Conservation (phyloP, 192 early-diverging fungal species). For the Podila epicladia region DNA sequence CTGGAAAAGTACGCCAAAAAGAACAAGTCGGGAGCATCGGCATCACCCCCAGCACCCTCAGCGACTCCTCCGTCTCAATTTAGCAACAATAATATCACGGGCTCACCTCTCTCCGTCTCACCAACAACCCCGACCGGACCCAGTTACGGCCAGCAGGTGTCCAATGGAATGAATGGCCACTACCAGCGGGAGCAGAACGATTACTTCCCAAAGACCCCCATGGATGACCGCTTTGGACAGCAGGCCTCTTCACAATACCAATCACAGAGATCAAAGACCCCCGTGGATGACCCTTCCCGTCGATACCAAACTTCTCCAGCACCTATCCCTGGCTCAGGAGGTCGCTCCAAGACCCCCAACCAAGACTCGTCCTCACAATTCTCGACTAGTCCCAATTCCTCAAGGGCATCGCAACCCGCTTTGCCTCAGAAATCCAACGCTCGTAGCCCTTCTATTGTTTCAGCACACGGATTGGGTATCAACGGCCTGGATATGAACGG, state of each 20-base stretch:
- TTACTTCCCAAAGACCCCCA: constrained; percentile 32
- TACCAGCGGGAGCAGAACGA: constrained; percentile 46
- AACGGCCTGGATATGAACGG: constrained; percentile 37
- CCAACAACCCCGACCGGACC: constrained; percentile 53
- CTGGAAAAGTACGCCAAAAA: constrained; percentile 55
- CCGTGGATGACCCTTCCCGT: constrained; percentile 23
- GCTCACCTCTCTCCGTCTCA: constrained; percentile 50
- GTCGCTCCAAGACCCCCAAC: constrained; percentile 36
- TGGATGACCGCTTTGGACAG: background rate
- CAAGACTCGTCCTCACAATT: constrained; percentile 17
- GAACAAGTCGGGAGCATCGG: constrained; percentile 29
- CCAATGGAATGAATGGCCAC: constrained; percentile 35
- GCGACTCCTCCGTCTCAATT: constrained; percentile 10
- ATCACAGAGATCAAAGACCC: constrained; percentile 8
- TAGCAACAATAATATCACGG: constrained; percentile 20
- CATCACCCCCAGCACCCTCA: constrained; percentile 9
- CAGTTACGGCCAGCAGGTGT: constrained; percentile 38
- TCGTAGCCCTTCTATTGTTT: constrained; percentile 43
- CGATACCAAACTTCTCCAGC: constrained; percentile 20
- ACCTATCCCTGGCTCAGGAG: constrained; percentile 19
- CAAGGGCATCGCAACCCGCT: constrained; percentile 23
- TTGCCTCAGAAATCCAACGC: constrained; percentile 47
- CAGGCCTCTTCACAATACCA: constrained; percentile 4
- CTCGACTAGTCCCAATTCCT: constrained; percentile 32
- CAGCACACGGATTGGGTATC: constrained; percentile 45